These are phyloP conservation scores for Pseudoturritis turrita DNA, from an alignment of 345 rosid genomes.

Conservation along the genomic window DNA sequence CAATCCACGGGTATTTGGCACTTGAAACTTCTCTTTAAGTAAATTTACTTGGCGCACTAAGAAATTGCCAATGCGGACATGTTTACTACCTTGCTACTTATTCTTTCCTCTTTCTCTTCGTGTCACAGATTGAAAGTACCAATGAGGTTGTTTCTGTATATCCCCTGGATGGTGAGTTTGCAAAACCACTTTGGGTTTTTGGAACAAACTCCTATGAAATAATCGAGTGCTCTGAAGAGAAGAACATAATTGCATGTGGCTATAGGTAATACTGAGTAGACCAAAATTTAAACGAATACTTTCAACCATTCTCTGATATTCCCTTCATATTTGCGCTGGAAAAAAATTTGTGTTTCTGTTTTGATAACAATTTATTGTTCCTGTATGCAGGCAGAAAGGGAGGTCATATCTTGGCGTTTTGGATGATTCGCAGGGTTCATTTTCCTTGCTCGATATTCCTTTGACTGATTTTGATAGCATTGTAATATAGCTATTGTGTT, in stretches of 20 bases:
- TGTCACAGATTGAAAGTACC: slow-evolving; percentile 58
- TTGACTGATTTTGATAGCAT: slow-evolving; percentile 78
- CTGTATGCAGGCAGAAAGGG: slow-evolving; percentile 76
- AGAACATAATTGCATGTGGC: slow-evolving; percentile 70
- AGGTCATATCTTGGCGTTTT: slow-evolving; percentile 77
- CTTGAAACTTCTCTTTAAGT: not conserved
- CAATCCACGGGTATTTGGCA: not conserved
- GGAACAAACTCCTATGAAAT: slow-evolving; percentile 79
- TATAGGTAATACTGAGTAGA: slow-evolving; percentile 54
- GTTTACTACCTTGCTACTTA: not conserved
- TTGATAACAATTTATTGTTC: slow-evolving; percentile 1
- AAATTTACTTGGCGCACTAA: not conserved
- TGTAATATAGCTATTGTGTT: slow-evolving; percentile 37
- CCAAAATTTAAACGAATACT: slow-evolving; percentile 3
- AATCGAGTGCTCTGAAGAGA: slow-evolving; percentile 49
- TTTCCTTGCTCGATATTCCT: slow-evolving; percentile 77
- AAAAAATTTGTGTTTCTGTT: not conserved
- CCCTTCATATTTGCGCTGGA: not conserved
- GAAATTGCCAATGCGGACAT: not conserved
- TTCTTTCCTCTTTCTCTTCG: not conserved
- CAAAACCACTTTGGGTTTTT: slow-evolving; percentile 82
- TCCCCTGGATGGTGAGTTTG: slow-evolving; percentile 72
- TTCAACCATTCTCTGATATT: not conserved
- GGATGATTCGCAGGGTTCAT: slow-evolving; percentile 55
- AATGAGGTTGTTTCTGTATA: slow-evolving; percentile 58